Conservation (phyloP, 106 monocot genomes). For the Gastrodia elata region DNA sequence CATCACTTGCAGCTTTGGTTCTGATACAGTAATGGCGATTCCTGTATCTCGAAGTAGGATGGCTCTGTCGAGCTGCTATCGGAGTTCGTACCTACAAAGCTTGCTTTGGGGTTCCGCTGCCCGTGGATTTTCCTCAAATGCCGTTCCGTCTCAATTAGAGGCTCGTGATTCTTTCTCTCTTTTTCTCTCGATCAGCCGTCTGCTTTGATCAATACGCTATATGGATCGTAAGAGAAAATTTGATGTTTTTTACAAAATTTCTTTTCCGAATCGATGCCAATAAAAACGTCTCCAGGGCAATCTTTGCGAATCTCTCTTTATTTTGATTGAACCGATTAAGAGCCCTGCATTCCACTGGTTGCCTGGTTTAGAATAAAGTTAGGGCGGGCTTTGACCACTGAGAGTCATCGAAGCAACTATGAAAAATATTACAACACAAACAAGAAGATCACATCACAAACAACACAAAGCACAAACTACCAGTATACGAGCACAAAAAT, state of each 20-base stretch:
- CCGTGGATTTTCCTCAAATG: constrained; percentile 6
- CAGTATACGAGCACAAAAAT: too few relatives aligned
- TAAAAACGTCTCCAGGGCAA: background rate
- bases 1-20: background rate
- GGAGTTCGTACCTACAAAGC: background rate
- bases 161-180: background rate
- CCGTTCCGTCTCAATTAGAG: background rate
- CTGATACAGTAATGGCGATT: constrained; percentile 2
- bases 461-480: too few relatives aligned
- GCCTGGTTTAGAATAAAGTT: too few relatives aligned
- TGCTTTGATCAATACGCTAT: background rate
- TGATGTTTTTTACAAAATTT: background rate
- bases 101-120: background rate
- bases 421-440: too few relatives aligned
- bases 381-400: too few relatives aligned
- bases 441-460: too few relatives aligned
- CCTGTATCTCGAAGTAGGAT: background rate
- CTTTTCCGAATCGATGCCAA: background rate
- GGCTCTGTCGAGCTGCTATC: background rate
- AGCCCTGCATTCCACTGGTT: too few relatives aligned
- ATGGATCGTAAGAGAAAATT: background rate
- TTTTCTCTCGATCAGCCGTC: background rate
- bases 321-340: too few relatives aligned
- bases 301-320: background rate
- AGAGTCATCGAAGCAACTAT: too few relatives aligned